A percentile compares a stretch with the other conserved stretches of the same genome.
Conservation (phyloP, 306 rosid genomes). For the Myrica gale region DNA sequence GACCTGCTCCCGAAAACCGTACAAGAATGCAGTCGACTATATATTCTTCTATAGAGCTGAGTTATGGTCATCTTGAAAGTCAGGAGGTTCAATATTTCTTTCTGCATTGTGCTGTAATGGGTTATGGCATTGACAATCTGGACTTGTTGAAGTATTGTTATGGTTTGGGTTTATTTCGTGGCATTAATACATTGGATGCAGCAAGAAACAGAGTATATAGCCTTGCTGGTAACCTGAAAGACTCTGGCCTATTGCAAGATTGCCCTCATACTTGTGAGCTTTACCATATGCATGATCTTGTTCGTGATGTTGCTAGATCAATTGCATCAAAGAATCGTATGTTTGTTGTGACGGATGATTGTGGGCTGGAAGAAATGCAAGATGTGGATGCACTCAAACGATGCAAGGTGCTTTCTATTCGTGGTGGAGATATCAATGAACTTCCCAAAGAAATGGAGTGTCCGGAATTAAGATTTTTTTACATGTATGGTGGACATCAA, state of each 20-base stretch:
- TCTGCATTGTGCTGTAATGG: neutral
- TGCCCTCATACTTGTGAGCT: neutral
- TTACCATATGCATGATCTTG: conserved; percentile 35
- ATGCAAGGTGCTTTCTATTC: neutral
- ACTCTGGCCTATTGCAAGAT: conserved; percentile 7
- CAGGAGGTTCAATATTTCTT: conserved; percentile 14
- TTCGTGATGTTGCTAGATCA: conserved; percentile 23
- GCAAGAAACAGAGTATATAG: conserved; percentile 2
- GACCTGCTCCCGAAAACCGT: neutral
- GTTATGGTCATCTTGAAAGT: conserved; percentile 29
- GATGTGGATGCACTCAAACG: neutral
- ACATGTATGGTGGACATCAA: neutral
- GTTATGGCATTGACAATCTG: neutral
- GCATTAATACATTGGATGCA: neutral
- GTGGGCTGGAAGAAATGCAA: neutral
- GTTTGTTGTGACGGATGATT: neutral
- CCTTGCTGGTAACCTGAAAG: conserved; percentile 4
- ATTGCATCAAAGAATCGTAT: conserved; percentile 20
- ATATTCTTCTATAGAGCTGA: conserved; percentile 20
- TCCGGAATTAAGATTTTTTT: conserved; percentile 8
- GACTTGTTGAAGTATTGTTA: conserved; percentile 9
- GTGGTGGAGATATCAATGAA: neutral
- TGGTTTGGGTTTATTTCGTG: conserved; percentile 1
- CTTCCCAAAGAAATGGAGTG: conserved; percentile 7
- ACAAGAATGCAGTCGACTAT: neutral